These are phyloP conservation scores for Lachancea cidri DNA, from an alignment of 805 yeast genomes.

Conservation along the genomic window DNA sequence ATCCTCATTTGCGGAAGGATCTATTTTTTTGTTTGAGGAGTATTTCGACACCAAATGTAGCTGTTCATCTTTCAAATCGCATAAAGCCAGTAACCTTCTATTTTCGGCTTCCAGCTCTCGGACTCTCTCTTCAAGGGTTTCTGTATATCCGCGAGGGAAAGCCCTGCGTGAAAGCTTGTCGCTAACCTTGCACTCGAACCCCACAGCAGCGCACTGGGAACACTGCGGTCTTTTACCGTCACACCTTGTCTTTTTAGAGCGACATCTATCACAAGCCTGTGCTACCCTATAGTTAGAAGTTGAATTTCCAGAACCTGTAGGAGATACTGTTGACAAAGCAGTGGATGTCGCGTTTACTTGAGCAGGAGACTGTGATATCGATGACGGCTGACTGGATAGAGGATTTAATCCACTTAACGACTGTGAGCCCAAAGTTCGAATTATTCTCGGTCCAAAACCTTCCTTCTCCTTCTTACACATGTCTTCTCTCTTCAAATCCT, in stretches of 20 bases:
- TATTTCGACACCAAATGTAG: constrained; percentile 20
- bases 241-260: constrained; percentile 38
- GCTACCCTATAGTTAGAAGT: constrained; percentile 58
- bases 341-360: not conserved
- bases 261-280: constrained; percentile 87
- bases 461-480: constrained; percentile 8
- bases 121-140: constrained; percentile 81
- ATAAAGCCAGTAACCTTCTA: constrained; percentile 51
- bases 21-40: constrained; percentile 13
- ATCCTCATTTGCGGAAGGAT: constrained; percentile 12
- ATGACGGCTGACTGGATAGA: constrained; percentile 11
- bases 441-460: constrained; percentile 12
- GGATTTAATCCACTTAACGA: constrained; percentile 15
- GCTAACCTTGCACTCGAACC: constrained; percentile 82
- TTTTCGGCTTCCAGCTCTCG: constrained; percentile 81
- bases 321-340: not conserved
- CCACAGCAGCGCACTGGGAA: constrained; percentile 76
- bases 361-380: constrained; percentile 10
- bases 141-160: constrained; percentile 89
- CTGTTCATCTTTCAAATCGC: constrained; percentile 30
- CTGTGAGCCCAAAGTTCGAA: constrained; percentile 21
- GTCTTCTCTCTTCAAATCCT: not conserved
- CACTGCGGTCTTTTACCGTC: constrained; percentile 75
- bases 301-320: constrained; percentile 9
- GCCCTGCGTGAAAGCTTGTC: constrained; percentile 83